A percentile compares a stretch with the other conserved stretches of the same genome.
These are phyloP conservation scores for Fusarium sp. DNA, from an alignment of 2,329 filamentous ascomycete species.

Conservation along the genomic window DNA sequence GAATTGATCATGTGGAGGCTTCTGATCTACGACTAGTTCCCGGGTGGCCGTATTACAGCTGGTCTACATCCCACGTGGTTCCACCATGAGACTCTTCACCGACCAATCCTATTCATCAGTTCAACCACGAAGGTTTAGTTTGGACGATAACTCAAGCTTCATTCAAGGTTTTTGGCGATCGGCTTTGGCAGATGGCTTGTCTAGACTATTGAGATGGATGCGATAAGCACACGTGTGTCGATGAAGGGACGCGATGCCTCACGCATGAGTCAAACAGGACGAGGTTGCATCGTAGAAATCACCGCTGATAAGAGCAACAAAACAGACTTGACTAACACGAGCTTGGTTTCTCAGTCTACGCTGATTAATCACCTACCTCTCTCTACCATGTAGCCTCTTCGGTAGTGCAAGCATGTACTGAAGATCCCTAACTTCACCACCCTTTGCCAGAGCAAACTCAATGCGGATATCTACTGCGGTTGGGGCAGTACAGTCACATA, in stretches of 20 bases:
- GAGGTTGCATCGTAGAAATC: background rate
- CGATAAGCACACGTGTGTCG: conserved; percentile 5
- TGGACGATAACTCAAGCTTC: background rate
- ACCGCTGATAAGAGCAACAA: background rate
- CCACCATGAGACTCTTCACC: conserved; percentile 14
- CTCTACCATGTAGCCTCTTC: background rate
- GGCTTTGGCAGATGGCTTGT: background rate
- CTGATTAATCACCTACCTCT: background rate
- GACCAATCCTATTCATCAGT: conserved; percentile 26
- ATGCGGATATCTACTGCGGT: too few species aligned
- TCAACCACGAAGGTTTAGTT: conserved; percentile 28
- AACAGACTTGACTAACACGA: background rate
- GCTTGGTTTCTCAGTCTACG: background rate
- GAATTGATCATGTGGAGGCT: conserved; percentile 22
- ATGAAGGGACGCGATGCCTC: background rate
- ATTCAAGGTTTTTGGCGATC: background rate
- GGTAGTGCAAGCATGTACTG: background rate
- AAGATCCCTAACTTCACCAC: background rate
- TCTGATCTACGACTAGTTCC: conserved; percentile 1
- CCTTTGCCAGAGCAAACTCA: too few species aligned
- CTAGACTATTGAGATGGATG: background rate
- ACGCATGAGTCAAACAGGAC: background rate
- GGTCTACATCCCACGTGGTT: conserved; percentile 32
- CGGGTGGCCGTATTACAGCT: conserved; percentile 30
- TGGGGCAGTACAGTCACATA: background rate